Base-by-base conservation (phyloP, 2,329 filamentous ascomycete genomes). In the Colletotrichum sp. region DNA sequence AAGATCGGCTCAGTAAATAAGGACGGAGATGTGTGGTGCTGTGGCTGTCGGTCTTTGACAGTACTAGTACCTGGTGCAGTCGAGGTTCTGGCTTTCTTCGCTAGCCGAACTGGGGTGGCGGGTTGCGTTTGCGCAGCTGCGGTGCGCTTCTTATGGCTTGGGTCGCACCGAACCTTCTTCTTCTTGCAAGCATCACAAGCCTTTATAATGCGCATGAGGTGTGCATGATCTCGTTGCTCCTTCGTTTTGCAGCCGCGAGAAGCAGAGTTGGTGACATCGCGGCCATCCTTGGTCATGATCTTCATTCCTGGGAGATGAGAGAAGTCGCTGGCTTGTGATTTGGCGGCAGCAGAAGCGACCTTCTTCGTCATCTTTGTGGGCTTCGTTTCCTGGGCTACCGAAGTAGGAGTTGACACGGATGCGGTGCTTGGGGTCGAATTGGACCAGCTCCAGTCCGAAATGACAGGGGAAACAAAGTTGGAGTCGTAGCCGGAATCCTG, bases 181-280 rank as follows among this genome's bases (percentile, higher is more conserved):
- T 84, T 86, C 74, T 86, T 85, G 84, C 91, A 93, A 74, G 85
- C 84, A 57, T 91, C 89, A 80, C 91, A 93, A n/a, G 91, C 91
- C 83, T 92, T 92, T 80, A 92, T 90, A 79, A 91, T 90, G 73
- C 91, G 86, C 89, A 93, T 93, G 61, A 92, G 83, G 77, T 92
- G 90, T 8, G 91, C 91, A 78, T 92, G 91, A 67, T 92, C 90
- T 38, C 91, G 87, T 84, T 93, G 91, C 84, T 92, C 91, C 85
- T 91, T 91, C 66, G 91, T 91, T 84, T 92, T 93, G 81, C 88
- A 90, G 38, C 90, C 90, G 51, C 91, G 87, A 18, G 90, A 90
- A 16, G 90, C 89, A 69, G 88, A 87, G 81, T 91, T 90, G 58
- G 91, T 93, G 70, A 93, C 88, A 79, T 93, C 91, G 55, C 84